Evolutionary conservation across 1,284 basidiomycete species (phyloP).

Genomic region (Fomitopsis pinicola): DNA sequence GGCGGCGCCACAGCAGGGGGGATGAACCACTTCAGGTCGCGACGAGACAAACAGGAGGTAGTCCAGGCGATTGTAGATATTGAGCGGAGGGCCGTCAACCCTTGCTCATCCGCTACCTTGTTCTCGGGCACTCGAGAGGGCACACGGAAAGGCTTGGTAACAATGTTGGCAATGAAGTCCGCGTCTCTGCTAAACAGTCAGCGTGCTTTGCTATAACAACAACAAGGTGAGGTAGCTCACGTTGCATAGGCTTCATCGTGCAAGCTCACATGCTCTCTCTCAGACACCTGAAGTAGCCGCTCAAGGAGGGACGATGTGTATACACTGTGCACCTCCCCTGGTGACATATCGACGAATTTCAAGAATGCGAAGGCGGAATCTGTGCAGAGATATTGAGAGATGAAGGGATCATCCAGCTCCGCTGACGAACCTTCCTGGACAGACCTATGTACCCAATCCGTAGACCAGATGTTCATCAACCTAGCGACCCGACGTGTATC

Average conservation of each 20-base stretch:
- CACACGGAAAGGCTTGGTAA: conserved; percentile 29
- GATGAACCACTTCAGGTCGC: conserved; percentile 77
- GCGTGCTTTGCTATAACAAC: conserved; percentile 5
- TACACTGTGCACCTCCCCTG: conserved; percentile 61
- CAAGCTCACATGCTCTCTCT: conserved; percentile 38
- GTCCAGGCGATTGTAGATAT: conserved; percentile 67
- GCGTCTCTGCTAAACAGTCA: conserved; percentile 41
- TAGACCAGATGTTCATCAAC: conserved; percentile 90
- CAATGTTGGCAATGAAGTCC: conserved; percentile 46
- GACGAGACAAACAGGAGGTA: conserved; percentile 77
- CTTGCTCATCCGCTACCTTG: conserved; percentile 35
- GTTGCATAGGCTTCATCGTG: conserved; percentile 43
- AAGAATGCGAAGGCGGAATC: conserved; percentile 71
- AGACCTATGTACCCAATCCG: conserved; percentile 77
- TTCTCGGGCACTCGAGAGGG: conserved; percentile 30
- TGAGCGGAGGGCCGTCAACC: conserved; percentile 51
- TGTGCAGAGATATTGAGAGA: conserved; percentile 5
- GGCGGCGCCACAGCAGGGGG: conserved; percentile 85
- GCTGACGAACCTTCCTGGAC: conserved; percentile 50
- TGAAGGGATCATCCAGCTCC: background rate
- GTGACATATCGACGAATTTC: conserved; percentile 58
- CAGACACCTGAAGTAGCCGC: conserved; percentile 43
- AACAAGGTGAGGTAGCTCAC: conserved; percentile 34
- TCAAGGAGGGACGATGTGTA: conserved; percentile 56
- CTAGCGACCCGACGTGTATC: conserved; percentile 64